phyloP scores from a whole-genome alignment of 1,284 basidiomycete species.

The Apiotrichum gamsii region DNA sequence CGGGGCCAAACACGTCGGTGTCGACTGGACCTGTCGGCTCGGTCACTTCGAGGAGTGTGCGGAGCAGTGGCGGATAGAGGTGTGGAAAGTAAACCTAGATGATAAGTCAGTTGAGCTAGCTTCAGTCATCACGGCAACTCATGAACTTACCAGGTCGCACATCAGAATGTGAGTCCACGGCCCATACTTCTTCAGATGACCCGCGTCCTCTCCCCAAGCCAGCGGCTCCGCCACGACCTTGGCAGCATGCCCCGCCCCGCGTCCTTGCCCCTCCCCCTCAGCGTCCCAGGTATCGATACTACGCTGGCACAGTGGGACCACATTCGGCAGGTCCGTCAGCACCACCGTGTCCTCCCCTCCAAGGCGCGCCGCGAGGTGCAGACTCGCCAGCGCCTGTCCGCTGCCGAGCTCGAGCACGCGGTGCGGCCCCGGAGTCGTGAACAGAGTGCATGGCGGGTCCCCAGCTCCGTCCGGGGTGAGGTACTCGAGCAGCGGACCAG shows the following conservation, averaged over 20 bases:
- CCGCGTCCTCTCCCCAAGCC: slow-evolving; percentile 34
- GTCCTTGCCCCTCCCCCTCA: not conserved
- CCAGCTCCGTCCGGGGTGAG: slow-evolving; percentile 26
- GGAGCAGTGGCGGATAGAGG: slow-evolving; percentile 38
- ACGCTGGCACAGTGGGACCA: slow-evolving; percentile 35
- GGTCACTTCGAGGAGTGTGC: slow-evolving; percentile 37
- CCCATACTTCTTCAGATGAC: slow-evolving; percentile 10
- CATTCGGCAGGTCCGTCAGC: slow-evolving; percentile 40
- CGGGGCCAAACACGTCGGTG: slow-evolving; percentile 29
- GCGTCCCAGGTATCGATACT: slow-evolving; percentile 22
- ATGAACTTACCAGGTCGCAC: slow-evolving; percentile 43
- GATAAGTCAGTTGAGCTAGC: too few relatives aligned
- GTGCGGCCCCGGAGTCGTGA: slow-evolving; percentile 12
- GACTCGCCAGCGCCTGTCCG: slow-evolving; percentile 39
- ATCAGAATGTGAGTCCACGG: slow-evolving; percentile 41
- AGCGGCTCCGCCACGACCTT: slow-evolving; percentile 25
- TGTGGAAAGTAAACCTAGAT: slow-evolving; percentile 44
- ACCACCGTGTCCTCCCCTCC: slow-evolving; percentile 23
- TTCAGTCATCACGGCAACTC: not conserved
- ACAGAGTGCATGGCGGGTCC: slow-evolving; percentile 38
- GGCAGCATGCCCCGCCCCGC: slow-evolving; percentile 5
- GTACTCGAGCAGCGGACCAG: slow-evolving; percentile 34
- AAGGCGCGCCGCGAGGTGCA: slow-evolving; percentile 35
- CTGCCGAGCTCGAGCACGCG: slow-evolving; percentile 41
- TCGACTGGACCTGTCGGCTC: slow-evolving; percentile 13